Evolutionary conservation across 805 yeast genomes (phyloP).

Genomic region (Candida namnaoensis): DNA sequence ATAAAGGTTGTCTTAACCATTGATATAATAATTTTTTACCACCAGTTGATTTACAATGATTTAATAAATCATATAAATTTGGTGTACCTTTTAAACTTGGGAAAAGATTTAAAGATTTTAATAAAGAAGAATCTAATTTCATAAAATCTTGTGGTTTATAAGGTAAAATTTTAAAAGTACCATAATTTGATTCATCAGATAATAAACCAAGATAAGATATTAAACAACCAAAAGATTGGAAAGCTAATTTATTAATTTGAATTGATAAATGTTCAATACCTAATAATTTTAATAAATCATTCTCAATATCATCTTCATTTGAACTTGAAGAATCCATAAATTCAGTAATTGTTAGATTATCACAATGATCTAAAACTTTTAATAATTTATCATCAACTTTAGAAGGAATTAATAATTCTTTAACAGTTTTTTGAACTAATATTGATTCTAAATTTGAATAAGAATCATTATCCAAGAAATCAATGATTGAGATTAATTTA

Average conservation of each 20-base stretch:
- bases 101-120: constrained; percentile 79
- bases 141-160: constrained; percentile 75
- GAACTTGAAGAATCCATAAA: constrained; percentile 33
- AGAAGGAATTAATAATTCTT: constrained; percentile 65
- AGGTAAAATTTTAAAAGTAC: constrained; percentile 45
- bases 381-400: not conserved
- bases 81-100: constrained; percentile 35
- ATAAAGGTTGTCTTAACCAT: constrained; percentile 94
- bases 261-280: constrained; percentile 29
- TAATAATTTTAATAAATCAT: constrained; percentile 67
- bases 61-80: constrained; percentile 75
- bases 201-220: constrained; percentile 54
- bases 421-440: constrained; percentile 81
- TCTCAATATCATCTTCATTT: constrained; percentile 46
- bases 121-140: constrained; percentile 88
- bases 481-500: constrained; percentile 59
- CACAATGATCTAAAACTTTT: constrained; percentile 39
- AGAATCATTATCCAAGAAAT: constrained; percentile 81
- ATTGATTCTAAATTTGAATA: constrained; percentile 82
- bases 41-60: constrained; percentile 83
- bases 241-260: not conserved
- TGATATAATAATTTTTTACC: constrained; percentile 84
- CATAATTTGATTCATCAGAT: constrained; percentile 44
- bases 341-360: constrained; percentile 38
- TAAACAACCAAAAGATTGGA: constrained; percentile 2